Conservation (phyloP, 306 rosid genomes). For the Gleditsia sinensis region DNA sequence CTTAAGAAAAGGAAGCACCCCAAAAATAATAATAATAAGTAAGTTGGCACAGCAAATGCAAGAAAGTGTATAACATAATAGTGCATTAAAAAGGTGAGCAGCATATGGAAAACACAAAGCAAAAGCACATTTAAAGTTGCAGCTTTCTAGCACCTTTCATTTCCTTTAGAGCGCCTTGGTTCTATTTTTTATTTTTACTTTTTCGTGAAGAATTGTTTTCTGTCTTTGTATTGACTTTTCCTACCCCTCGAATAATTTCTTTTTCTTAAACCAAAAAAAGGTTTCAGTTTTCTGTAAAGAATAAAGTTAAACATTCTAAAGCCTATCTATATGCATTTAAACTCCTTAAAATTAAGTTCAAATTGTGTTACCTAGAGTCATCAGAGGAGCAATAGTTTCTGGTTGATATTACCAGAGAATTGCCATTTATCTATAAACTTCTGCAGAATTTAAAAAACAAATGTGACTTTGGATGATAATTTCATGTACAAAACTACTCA, state of each 20-base stretch:
- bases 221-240: not conserved
- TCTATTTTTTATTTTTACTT: not conserved
- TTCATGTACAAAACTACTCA: not conserved
- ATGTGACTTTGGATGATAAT: not conserved
- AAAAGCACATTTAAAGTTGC: not conserved
- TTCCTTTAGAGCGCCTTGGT: not conserved
- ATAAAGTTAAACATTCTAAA: not conserved
- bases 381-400: not conserved
- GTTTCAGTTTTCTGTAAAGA: not conserved
- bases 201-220: not conserved
- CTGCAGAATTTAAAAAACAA: not conserved
- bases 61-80: not conserved
- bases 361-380: not conserved
- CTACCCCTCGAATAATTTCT: not conserved
- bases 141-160: conserved; percentile 7
- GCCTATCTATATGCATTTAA: not conserved
- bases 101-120: not conserved
- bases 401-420: not conserved
- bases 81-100: not conserved
- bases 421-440: not conserved
- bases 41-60: conserved; percentile 25
- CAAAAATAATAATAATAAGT: not conserved
- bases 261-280: not conserved
- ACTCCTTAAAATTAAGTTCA: not conserved
- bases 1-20: conserved; percentile 46